A percentile compares a stretch with the other conserved stretches of the same genome.
These are phyloP conservation scores for Pseudozyma hubeiensis DNA, from an alignment of 1,284 basidiomycete genomes.

Conservation along the genomic window DNA sequence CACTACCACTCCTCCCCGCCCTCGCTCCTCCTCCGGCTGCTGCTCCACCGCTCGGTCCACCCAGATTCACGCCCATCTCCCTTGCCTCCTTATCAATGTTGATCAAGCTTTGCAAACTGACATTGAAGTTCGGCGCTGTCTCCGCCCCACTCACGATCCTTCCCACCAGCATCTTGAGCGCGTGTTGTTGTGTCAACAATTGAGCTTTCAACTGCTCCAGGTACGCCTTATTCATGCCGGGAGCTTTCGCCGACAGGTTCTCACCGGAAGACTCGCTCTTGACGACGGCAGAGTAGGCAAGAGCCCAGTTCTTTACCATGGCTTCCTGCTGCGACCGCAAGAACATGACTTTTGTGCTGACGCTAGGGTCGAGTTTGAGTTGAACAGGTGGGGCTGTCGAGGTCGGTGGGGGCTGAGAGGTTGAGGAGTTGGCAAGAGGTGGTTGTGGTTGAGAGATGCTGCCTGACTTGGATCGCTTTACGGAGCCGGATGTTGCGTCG, in stretches of 20 bases:
- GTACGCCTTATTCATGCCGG: slow-evolving; percentile 41
- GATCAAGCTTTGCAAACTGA: slow-evolving; percentile 52
- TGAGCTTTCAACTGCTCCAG: slow-evolving; percentile 57
- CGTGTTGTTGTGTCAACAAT: slow-evolving; percentile 52
- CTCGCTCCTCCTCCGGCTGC: slow-evolving; percentile 1
- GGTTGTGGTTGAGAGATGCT: slow-evolving; percentile 35
- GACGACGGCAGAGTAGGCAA: slow-evolving; percentile 27
- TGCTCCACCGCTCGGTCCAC: slow-evolving; percentile 44
- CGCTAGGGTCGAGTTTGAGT: slow-evolving; percentile 39
- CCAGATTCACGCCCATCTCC: slow-evolving; percentile 54
- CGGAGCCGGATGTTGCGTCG: slow-evolving; percentile 9
- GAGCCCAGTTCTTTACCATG: slow-evolving; percentile 59
- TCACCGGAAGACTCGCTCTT: slow-evolving; percentile 19
- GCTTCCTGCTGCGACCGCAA: slow-evolving; percentile 56
- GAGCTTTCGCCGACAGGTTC: slow-evolving; percentile 14
- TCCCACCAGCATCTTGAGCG: slow-evolving; percentile 49
- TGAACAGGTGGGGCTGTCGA: slow-evolving; percentile 4
- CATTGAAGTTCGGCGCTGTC: slow-evolving; percentile 51
- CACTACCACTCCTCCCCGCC: slow-evolving; percentile 27
- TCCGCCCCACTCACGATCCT: slow-evolving; percentile 39
- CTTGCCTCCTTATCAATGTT: slow-evolving; percentile 61
- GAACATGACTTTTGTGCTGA: slow-evolving; percentile 52
- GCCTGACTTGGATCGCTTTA: slow-evolving; percentile 44
- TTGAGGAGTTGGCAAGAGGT: not conserved
- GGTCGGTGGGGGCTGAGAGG: not conserved